Evolutionary conservation across 495 filamentous ascomycete genomes (phyloP), one percentile per base, ranked within the genome.

Genomic region (Chaetomium fimeti): DNA sequence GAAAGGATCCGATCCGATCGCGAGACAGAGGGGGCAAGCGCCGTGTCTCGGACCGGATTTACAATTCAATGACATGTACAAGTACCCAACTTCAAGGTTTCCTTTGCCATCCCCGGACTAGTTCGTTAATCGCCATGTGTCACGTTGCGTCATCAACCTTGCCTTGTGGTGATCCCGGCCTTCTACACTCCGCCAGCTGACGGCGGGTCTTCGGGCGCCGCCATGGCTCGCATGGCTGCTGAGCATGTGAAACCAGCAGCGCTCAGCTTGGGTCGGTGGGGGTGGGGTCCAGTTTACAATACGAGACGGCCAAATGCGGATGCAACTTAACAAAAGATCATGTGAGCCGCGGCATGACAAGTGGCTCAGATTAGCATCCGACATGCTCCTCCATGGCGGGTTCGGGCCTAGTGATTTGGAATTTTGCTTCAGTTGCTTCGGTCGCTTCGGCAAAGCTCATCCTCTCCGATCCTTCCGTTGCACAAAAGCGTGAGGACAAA

Each of bases 141-240:
- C 22, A 27, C n/a, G 47, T 53, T 61, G 47, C 59, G 59, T 61
- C 47, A 61, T 53, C 59, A 25, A 53, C 59, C 59, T 24, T 53
- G 47, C 45, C 32, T 32, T 36, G 32, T 27, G 7, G 40, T 18
- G 36, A 43, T 43, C 40, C 40, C 18, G 5, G 2, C 15, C 16
- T 1, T 18, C 3, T 43, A 43, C 40, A 18, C 32, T 18, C 5
- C 13, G 40, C 2, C 36, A 28, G 32, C 55, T 54, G 52, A 54
- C 52, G 25, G 52, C 52, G 22, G 28, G 28, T n/a, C 52, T 28
- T n/a, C 22, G 12, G 45, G 6, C 18, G 2, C 1, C 24, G 1
- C 20, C 5, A 7, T 7, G 18, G 43, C 12, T 20, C 12, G 1
- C 1, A 3, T 3, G 6, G 45, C 40, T 15, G 13, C 40, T 43